Evolutionary conservation across 148 eudicot genomes (phyloP).

Genomic region (Spergularia marina): DNA sequence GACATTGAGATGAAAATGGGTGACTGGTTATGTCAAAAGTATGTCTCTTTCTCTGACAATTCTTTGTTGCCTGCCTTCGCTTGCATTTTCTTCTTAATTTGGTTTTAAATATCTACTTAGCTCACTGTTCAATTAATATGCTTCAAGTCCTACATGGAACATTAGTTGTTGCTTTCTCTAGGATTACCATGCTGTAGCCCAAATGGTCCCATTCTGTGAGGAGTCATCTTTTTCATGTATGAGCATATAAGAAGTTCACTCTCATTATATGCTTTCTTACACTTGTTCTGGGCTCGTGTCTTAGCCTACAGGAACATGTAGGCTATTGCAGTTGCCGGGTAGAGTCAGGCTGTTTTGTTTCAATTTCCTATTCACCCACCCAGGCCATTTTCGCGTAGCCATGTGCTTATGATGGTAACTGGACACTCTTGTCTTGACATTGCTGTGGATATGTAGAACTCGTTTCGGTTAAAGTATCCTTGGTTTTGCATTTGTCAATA

Average conservation of each 20-base stretch:
- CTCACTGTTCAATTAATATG: not conserved
- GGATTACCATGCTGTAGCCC: not conserved
- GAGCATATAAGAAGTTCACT: not conserved
- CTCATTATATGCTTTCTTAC: not conserved
- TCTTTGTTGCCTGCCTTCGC: conserved; percentile 7
- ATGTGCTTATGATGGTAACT: not conserved
- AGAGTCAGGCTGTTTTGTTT: not conserved
- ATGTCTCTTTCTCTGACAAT: conserved; percentile 30
- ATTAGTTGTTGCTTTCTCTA: conserved; percentile 8
- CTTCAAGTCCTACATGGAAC: not conserved
- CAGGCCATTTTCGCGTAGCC: not conserved
- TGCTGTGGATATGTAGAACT: not conserved
- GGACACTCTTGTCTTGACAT: not conserved
- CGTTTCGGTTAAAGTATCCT: not conserved
- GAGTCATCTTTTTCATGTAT: not conserved
- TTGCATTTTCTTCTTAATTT: not conserved
- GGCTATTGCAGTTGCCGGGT: conserved; percentile 5
- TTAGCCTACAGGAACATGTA: not conserved
- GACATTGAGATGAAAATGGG: conserved; percentile 97
- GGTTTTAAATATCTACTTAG: not conserved
- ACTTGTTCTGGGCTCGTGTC: not conserved
- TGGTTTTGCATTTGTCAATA: too few species aligned
- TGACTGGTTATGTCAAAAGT: conserved; percentile 97
- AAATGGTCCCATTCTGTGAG: not conserved
- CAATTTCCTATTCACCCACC: not conserved